Conservation (phyloP, 192 early-diverging fungal species). For the Umbelopsis sp. region DNA sequence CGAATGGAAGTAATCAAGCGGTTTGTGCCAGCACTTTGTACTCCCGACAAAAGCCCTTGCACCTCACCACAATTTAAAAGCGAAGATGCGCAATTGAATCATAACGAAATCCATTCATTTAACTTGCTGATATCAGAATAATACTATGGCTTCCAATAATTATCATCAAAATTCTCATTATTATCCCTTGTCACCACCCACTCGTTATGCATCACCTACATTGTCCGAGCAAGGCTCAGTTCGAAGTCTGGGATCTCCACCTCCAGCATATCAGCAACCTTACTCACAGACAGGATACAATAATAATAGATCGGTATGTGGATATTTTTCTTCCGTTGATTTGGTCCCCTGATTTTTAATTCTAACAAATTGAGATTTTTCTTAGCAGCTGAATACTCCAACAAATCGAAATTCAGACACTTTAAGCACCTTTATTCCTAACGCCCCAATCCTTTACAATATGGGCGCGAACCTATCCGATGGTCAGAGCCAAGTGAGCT, state of each 20-base stretch:
- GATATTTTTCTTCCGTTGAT: not conserved
- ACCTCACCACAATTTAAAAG: no score
- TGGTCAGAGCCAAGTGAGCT: not conserved
- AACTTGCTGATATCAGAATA: not conserved
- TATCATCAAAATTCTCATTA: not conserved
- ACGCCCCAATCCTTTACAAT: constrained; percentile 23
- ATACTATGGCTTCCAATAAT: constrained; percentile 8
- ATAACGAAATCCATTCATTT: not conserved
- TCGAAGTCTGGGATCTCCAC: constrained; percentile 2
- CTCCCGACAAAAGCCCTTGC: no score
- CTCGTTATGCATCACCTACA: constrained; percentile 15
- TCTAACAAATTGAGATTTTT: not conserved
- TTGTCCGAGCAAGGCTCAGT: constrained; percentile 15
- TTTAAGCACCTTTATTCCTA: constrained; percentile 26
- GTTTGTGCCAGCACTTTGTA: no score
- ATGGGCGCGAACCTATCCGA: not conserved
- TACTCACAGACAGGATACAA: not conserved
- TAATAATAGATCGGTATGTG: constrained; percentile 8
- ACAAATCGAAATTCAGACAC: constrained; percentile 27
- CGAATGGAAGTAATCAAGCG: no score
- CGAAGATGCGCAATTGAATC: no score
- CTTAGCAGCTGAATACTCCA: constrained; percentile 4
- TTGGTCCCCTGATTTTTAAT: no score
- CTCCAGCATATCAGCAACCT: constrained; percentile 14
- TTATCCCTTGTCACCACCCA: constrained; percentile 11